Conservation (phyloP, 768 basidiomycete species). For the Tricholoma flavovirens region DNA sequence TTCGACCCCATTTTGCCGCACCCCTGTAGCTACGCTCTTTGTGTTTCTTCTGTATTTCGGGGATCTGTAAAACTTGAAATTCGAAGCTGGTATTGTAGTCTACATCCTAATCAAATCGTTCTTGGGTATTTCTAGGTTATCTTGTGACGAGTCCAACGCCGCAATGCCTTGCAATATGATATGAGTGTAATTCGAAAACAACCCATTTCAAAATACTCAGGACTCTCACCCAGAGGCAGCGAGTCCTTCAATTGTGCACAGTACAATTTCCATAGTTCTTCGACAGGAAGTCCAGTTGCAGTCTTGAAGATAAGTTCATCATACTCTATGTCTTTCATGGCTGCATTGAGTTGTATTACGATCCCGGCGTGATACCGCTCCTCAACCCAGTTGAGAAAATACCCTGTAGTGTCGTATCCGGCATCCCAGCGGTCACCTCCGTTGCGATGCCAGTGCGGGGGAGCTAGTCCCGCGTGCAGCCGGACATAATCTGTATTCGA, state of each 20-base stretch:
- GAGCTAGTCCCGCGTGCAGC: conserved; percentile 46
- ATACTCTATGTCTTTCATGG: conserved; percentile 45
- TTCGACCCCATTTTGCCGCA: conserved; percentile 7
- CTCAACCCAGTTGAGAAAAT: conserved; percentile 70
- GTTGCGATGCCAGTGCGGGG: conserved; percentile 64
- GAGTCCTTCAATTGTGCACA: conserved; percentile 29
- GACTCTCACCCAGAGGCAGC: background rate
- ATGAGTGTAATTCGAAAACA: background rate
- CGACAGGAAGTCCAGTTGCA: conserved; percentile 46
- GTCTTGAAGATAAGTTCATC: conserved; percentile 46
- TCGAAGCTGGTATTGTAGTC: background rate
- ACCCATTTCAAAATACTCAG: background rate
- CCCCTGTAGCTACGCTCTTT: conserved; percentile 4
- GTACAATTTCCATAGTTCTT: conserved; percentile 56
- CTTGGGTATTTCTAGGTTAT: background rate
- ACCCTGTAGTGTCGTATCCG: conserved; percentile 70
- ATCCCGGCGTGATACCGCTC: conserved; percentile 45
- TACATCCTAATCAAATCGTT: background rate
- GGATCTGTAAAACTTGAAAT: background rate
- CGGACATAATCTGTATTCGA: conserved; percentile 60
- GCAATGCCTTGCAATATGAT: background rate
- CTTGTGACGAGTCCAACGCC: background rate
- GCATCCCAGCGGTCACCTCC: conserved; percentile 59
- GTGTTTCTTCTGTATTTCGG: background rate
- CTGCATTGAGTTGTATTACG: conserved; percentile 52